Conservation (phyloP, 2,329 filamentous ascomycete species). For the Aureobasidium sp. region DNA sequence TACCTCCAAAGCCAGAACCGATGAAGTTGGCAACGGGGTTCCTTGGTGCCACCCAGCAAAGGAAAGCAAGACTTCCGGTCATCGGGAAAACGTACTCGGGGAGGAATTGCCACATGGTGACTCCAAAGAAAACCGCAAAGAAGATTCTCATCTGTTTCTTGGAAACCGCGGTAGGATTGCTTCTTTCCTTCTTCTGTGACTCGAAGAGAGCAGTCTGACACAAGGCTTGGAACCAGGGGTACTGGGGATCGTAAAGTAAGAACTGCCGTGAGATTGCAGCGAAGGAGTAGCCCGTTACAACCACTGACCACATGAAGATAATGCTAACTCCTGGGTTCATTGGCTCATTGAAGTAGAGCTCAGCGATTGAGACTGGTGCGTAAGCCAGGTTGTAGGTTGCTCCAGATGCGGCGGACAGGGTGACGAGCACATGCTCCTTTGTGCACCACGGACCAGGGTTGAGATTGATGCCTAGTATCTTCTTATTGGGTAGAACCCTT, state of each 20-base stretch:
- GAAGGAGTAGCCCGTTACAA: conserved; percentile 66
- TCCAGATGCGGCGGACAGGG: conserved; percentile 40
- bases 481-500: conserved; percentile 54
- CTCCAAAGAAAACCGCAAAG: conserved; percentile 57
- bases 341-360: conserved; percentile 61
- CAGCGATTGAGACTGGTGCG: conserved; percentile 59
- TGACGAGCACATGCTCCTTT: conserved; percentile 65
- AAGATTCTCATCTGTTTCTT: conserved; percentile 64
- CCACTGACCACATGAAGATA: conserved; percentile 67
- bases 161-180: conserved; percentile 56
- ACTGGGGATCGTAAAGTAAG: conserved; percentile 64
- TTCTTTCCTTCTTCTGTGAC: conserved; percentile 56
- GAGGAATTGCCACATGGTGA: conserved; percentile 68
- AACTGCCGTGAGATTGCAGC: conserved; percentile 65
- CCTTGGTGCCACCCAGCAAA: conserved; percentile 69
- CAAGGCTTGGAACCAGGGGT: conserved; percentile 57
- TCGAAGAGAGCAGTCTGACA: conserved; percentile 63
- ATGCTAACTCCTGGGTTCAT: conserved; percentile 61
- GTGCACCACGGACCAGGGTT: conserved; percentile 65
- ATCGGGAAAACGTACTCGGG: conserved; percentile 69
- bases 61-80: conserved; percentile 64
- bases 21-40: conserved; percentile 67
- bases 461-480: conserved; percentile 56
- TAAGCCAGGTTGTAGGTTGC: conserved; percentile 36
- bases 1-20: conserved; percentile 65